phyloP scores from a whole-genome alignment of 768 basidiomycete genomes.

The Tephrocybe sp. region DNA sequence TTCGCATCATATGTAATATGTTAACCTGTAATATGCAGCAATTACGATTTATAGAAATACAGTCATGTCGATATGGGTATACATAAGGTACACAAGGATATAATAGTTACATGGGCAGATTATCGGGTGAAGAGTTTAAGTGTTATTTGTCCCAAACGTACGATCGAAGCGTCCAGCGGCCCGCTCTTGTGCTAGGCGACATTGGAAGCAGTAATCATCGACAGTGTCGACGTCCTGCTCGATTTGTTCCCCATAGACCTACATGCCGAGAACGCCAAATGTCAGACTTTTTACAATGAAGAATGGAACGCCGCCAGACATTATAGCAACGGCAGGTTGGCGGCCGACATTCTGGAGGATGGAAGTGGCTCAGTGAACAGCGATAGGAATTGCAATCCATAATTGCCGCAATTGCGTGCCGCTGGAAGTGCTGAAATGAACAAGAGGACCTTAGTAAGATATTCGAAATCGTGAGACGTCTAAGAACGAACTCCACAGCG shows the following conservation, averaged over 20 bases:
- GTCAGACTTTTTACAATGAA: neutral
- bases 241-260: constrained; percentile 72
- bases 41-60: neutral
- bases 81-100: constrained; percentile 12
- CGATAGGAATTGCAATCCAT: constrained; percentile 67
- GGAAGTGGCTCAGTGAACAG: constrained; percentile 65
- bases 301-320: constrained; percentile 37
- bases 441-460: neutral
- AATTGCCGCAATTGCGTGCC: constrained; percentile 71
- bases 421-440: constrained; percentile 68
- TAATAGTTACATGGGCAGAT: neutral
- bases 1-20: constrained; percentile 10
- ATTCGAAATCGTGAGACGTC: neutral
- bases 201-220: constrained; percentile 70
- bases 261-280: neutral
- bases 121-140: constrained; percentile 1
- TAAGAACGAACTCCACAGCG: constrained; percentile 65
- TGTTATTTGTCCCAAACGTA: constrained; percentile 13
- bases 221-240: constrained; percentile 69
- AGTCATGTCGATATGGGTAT: constrained; percentile 10
- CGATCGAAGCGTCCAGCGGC: constrained; percentile 25
- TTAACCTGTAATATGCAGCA: neutral
- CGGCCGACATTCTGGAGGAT: constrained; percentile 55
- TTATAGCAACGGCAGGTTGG: constrained; percentile 57
- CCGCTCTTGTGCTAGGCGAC: constrained; percentile 55